A percentile compares a stretch with the other conserved stretches of the same genome.
Evolutionary conservation across 2,329 filamentous ascomycete genomes (phyloP).

Genomic region (Aquanectria penicillioides): DNA sequence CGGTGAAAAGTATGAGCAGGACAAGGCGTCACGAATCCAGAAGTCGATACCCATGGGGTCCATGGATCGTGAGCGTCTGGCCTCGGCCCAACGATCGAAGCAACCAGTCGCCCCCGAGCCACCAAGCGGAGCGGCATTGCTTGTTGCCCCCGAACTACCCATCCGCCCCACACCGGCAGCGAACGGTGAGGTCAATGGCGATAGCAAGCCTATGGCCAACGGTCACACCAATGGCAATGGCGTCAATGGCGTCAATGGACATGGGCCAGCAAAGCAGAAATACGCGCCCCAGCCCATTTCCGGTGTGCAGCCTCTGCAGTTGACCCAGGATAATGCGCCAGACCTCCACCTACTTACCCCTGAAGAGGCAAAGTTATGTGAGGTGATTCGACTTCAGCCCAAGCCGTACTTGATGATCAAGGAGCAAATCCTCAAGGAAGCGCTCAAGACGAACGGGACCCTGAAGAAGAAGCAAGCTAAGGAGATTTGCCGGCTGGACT

Average conservation of each 20-base stretch:
- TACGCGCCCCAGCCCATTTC: slow-evolving; percentile 66
- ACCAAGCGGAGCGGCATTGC: slow-evolving; percentile 76
- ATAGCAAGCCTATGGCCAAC: slow-evolving; percentile 64
- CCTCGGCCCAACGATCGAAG: slow-evolving; percentile 75
- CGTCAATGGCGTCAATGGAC: slow-evolving; percentile 51
- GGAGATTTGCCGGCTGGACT: slow-evolving; percentile 85
- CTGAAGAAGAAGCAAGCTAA: slow-evolving; percentile 95
- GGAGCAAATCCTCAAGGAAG: slow-evolving; percentile 89
- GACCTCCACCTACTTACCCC: slow-evolving; percentile 87
- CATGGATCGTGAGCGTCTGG: slow-evolving; percentile 83
- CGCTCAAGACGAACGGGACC: slow-evolving; percentile 85
- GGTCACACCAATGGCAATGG: slow-evolving; percentile 61
- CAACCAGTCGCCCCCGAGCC: slow-evolving; percentile 75
- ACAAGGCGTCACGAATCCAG: slow-evolving; percentile 82
- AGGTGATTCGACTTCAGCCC: slow-evolving; percentile 83
- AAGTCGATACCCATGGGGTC: slow-evolving; percentile 77
- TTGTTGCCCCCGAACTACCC: slow-evolving; percentile 83
- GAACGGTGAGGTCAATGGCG: slow-evolving; percentile 55
- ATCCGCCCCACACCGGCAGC: slow-evolving; percentile 59
- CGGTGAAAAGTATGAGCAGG: slow-evolving; percentile 91
- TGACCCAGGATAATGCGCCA: slow-evolving; percentile 79
- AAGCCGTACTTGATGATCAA: slow-evolving; percentile 97
- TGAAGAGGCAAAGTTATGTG: slow-evolving; percentile 88
- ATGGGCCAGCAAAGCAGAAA: slow-evolving; percentile 56
- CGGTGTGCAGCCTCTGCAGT: slow-evolving; percentile 70